Conservation (phyloP, 305 asterid genomes). For the Coffea humblotiana region DNA sequence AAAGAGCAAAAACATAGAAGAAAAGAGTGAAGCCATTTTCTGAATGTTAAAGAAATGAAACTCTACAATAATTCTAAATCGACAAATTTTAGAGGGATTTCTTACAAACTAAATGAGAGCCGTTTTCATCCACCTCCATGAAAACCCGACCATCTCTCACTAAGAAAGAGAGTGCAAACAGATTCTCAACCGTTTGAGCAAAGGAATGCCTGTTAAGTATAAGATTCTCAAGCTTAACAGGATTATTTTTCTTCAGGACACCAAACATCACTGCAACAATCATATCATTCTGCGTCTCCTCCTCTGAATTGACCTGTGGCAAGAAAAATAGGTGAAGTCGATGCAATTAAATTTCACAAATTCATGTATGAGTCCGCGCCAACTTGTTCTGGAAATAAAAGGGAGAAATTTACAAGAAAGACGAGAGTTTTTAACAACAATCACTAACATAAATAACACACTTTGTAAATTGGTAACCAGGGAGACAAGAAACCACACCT, state of each 20-base stretch:
- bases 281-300: slow-evolving; percentile 36
- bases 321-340: slow-evolving; percentile 5
- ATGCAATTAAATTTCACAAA: too few relatives aligned
- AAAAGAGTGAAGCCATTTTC: not conserved
- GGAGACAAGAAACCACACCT: slow-evolving; percentile 31
- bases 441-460: not conserved
- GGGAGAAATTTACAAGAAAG: not conserved
- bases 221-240: slow-evolving; percentile 43
- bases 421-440: not conserved
- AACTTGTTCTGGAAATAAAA: too few relatives aligned
- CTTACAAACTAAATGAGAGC: slow-evolving; percentile 49
- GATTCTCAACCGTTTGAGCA: slow-evolving; percentile 63
- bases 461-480: not conserved
- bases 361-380: not conserved
- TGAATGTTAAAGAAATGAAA: not conserved
- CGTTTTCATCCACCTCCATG: slow-evolving; percentile 41
- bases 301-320: slow-evolving; percentile 39
- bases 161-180: slow-evolving; percentile 62
- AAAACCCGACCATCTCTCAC: slow-evolving; percentile 58
- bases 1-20: slow-evolving; percentile 3
- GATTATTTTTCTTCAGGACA: slow-evolving; percentile 35
- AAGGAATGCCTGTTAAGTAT: slow-evolving; percentile 49
- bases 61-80: not conserved
- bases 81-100: not conserved
- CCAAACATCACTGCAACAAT: slow-evolving; percentile 45